Evolutionary conservation across 176 grass and related monocot species (phyloP).

Genomic region (Paspalum vaginatum): DNA sequence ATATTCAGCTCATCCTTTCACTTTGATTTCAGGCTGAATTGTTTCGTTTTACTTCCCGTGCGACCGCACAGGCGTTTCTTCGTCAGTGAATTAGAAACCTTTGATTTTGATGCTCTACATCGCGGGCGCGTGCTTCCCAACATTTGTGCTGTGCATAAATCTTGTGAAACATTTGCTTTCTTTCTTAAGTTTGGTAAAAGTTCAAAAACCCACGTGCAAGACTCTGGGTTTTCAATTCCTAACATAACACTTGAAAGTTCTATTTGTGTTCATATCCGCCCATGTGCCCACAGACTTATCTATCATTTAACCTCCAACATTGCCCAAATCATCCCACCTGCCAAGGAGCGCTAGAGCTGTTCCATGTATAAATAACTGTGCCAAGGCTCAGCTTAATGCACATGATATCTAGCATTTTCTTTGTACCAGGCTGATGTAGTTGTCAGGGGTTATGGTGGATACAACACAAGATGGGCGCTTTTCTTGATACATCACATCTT

Average conservation of each 20-base stretch:
- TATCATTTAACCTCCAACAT: background rate
- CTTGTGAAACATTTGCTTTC: background rate
- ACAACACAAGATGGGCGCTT: slow-evolving; percentile 93
- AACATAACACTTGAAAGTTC: background rate
- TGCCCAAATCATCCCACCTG: background rate
- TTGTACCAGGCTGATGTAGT: slow-evolving; percentile 69
- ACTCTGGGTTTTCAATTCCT: background rate
- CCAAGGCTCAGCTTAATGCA: background rate
- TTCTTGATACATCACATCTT: slow-evolving; percentile 83
- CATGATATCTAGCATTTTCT: background rate
- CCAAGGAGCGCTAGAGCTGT: background rate
- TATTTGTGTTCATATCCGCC: background rate
- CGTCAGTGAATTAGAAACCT: background rate
- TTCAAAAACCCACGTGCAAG: background rate
- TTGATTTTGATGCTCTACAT: background rate
- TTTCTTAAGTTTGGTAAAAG: background rate
- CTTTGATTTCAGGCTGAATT: background rate
- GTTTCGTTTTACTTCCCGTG: background rate
- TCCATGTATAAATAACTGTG: background rate
- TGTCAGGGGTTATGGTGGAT: slow-evolving; percentile 84
- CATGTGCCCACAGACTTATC: background rate
- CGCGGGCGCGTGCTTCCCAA: background rate
- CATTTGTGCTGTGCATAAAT: background rate
- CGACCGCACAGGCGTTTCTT: background rate
- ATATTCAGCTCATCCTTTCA: too few relatives aligned